Base-by-base conservation (phyloP, 495 filamentous ascomycete species). In the Podospora sp. region DNA sequence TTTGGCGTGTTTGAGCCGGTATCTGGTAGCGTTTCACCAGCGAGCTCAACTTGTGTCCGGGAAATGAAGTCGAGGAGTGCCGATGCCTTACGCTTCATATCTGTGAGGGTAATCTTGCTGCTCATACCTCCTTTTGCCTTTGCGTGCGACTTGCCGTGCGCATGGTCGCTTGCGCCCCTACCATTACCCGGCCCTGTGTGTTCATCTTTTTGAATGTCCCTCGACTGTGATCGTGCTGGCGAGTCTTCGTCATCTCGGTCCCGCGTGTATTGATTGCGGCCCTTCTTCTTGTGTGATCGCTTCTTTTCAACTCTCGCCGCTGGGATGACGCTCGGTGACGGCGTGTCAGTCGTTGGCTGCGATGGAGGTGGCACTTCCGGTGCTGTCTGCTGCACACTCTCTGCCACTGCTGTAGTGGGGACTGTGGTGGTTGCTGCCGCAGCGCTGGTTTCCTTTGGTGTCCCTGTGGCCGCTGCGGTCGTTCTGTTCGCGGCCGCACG, bases 61-160 rank as follows among this genome's bases (percentile, higher is more conserved):
- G 91, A 89, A 70, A 99, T 97, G 76, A 91, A 97, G 51, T 96
- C 93, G 18, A 96, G 82, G 63, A 99, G 94, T 16, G 84, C 89
- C 1, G 89, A 87, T 3, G 93, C 93, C 8, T 91, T 87, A 66
- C 91, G 86, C 78, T 92, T 93, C 91, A 97, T 95, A 69, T 97
- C 94, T 65, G 89, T 90, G 88, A 97, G 91, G 27, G 87, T 94
- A 58, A 93, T 88, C 75, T 90, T 92, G 69, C 86, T 89, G 21
- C 57, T 77, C 76, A 83, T 79, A 21, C 77, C 76, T 12, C 75
- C 77, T 66, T 79, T 83, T 51, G 62, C 69, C 64, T 78, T 82
- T 57, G 64, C 50, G 36, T 75, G 65, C 11, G 75, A 69, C 63
- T 77, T 81, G 66, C 65, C 60, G 52, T 46, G 60, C 16, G 33